These are phyloP conservation scores for Phytophthora megakarya DNA, from an alignment of 352 stramenopile genomes.

Conservation along the genomic window DNA sequence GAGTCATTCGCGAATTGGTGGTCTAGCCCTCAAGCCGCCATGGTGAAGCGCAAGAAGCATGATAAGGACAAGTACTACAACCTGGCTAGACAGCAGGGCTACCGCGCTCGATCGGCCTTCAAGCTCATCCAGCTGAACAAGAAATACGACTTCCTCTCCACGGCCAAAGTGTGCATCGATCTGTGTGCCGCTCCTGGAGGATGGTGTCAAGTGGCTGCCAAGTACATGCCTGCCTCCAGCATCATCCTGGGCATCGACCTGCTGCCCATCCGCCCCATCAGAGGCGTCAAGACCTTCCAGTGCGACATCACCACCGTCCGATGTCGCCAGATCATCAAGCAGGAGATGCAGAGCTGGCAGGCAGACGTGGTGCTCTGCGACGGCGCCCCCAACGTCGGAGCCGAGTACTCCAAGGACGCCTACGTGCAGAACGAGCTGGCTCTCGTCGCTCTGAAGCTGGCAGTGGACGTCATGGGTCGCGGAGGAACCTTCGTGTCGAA, in stretches of 20 bases:
- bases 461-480: constrained; percentile 95
- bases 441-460: constrained; percentile 96
- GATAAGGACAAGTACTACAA: constrained; percentile 99
- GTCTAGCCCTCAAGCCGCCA: constrained; percentile 25
- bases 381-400: constrained; percentile 98
- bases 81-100: constrained; percentile 98
- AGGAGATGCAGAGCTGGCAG: constrained; percentile 92
- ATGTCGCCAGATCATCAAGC: constrained; percentile 92
- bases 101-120: constrained; percentile 98
- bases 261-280: constrained; percentile 97
- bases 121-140: constrained; percentile 99
- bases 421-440: constrained; percentile 99
- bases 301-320: constrained; percentile 94
- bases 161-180: constrained; percentile 97
- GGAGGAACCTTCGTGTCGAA: constrained; percentile 95
- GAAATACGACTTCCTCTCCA: constrained; percentile 98
- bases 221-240: constrained; percentile 94
- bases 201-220: constrained; percentile 95
- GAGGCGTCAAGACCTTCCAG: constrained; percentile 97
- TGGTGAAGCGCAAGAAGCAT: constrained; percentile 97
- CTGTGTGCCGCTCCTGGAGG: constrained; percentile 98
- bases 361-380: constrained; percentile 99
- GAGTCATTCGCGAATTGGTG: constrained; percentile 39
- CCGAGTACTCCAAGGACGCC: constrained; percentile 97
- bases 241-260: constrained; percentile 98